phyloP scores from a whole-genome alignment of 345 rosid genomes.

The Syzygium grande region DNA sequence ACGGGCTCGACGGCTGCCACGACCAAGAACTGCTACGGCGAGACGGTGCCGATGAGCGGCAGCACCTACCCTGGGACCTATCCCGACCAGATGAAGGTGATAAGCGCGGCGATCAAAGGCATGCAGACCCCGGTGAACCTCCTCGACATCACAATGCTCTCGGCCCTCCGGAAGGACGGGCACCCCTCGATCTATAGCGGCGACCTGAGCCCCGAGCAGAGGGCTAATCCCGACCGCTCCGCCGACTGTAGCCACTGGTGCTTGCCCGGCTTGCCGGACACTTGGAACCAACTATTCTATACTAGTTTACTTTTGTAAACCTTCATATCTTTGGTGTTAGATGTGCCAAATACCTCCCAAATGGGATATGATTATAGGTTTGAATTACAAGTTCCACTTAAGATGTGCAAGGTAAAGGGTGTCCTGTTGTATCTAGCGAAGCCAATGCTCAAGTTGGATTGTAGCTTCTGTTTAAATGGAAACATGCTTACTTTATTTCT shows the following conservation, averaged over 20 bases:
- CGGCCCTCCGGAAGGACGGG: slow-evolving; percentile 72
- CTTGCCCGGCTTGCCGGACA: slow-evolving; percentile 92
- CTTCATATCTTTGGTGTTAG: neutral
- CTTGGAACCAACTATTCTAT: slow-evolving; percentile 80
- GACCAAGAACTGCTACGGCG: slow-evolving; percentile 62
- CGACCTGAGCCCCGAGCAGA: slow-evolving; percentile 48
- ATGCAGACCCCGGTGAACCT: slow-evolving; percentile 44
- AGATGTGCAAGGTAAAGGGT: neutral
- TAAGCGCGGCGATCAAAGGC: slow-evolving; percentile 33
- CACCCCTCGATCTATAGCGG: slow-evolving; percentile 89
- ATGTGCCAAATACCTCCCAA: neutral
- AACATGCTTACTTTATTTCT: neutral
- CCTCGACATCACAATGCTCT: slow-evolving; percentile 72
- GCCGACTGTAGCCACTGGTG: slow-evolving; percentile 99
- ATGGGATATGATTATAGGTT: neutral
- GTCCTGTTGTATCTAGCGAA: neutral
- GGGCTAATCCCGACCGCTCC: slow-evolving; percentile 51
- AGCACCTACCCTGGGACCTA: slow-evolving; percentile 40
- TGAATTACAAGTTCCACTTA: neutral
- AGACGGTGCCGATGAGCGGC: slow-evolving; percentile 49
- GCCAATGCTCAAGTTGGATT: neutral
- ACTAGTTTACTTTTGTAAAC: slow-evolving; percentile 25
- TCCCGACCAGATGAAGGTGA: slow-evolving; percentile 55
- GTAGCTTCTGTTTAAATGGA: neutral
- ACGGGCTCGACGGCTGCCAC: slow-evolving; percentile 16